Evolutionary conservation across 169 alveolate genomes (phyloP).

Genomic region (Eimeria sp.): DNA sequence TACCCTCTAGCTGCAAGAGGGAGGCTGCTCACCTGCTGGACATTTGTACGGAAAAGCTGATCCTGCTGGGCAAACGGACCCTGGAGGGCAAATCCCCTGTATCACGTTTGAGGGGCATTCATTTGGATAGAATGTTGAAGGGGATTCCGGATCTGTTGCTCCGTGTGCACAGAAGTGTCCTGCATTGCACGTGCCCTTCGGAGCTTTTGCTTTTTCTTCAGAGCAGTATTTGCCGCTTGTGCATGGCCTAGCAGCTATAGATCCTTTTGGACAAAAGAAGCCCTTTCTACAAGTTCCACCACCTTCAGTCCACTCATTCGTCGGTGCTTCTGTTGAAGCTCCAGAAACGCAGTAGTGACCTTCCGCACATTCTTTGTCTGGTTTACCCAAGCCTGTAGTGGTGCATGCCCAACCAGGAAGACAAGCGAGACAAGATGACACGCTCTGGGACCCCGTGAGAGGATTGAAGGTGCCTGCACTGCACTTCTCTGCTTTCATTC

Average conservation of each 20-base stretch:
- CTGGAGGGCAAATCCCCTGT: slow-evolving; percentile 50
- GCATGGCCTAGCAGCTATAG: slow-evolving; percentile 30
- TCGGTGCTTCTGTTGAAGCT: background rate
- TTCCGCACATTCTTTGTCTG: background rate
- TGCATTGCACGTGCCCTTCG: slow-evolving; percentile 43
- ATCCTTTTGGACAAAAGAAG: slow-evolving; percentile 24
- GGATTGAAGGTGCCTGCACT: slow-evolving; percentile 72
- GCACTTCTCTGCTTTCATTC: slow-evolving; percentile 57
- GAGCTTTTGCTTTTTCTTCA: background rate
- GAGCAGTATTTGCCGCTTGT: slow-evolving; percentile 62
- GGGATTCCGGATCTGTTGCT: slow-evolving; percentile 42
- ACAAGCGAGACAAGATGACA: slow-evolving; percentile 71
- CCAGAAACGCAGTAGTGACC: slow-evolving; percentile 25
- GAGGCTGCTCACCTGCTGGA: slow-evolving; percentile 36
- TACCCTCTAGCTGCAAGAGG: background rate
- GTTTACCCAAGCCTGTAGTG: background rate
- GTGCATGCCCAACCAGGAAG: slow-evolving; percentile 72
- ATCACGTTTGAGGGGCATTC: slow-evolving; percentile 51
- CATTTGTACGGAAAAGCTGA: slow-evolving; percentile 68
- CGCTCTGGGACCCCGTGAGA: slow-evolving; percentile 13
- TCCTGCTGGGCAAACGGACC: slow-evolving; percentile 61
- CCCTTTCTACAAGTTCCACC: slow-evolving; percentile 58
- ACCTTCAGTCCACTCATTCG: slow-evolving; percentile 18
- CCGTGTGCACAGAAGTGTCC: slow-evolving; percentile 66
- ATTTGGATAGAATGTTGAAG: background rate